These are phyloP conservation scores for Xylaria sp. DNA, from an alignment of 2,329 filamentous ascomycete species.

Conservation along the genomic window DNA sequence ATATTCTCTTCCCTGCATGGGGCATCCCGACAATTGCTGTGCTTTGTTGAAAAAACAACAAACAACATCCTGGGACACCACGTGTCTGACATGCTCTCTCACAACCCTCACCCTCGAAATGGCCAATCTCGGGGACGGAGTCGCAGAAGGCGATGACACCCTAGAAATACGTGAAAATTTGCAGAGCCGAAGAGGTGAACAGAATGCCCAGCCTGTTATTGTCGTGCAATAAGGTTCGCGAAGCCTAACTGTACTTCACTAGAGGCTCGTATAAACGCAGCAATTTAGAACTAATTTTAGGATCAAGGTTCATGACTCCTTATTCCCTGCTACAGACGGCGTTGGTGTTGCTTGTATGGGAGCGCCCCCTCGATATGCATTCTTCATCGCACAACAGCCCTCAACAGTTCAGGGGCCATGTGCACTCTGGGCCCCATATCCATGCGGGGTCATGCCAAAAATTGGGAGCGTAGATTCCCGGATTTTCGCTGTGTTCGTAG, in stretches of 20 bases:
- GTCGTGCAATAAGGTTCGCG: constrained; percentile 8
- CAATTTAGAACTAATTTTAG: not conserved
- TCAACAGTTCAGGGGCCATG: not conserved
- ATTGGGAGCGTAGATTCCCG: not conserved
- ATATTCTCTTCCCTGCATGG: not conserved
- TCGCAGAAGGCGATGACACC: not conserved
- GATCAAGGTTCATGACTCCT: constrained; percentile 14
- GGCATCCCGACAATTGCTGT: not conserved
- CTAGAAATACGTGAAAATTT: too few relatives aligned
- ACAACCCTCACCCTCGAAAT: not conserved
- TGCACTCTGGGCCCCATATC: not conserved
- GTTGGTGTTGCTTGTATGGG: not conserved
- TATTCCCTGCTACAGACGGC: not conserved
- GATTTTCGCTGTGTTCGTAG: not conserved
- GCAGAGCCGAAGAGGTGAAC: not conserved
- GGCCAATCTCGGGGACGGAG: not conserved
- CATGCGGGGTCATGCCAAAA: not conserved
- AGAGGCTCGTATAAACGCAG: not conserved
- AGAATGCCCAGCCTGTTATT: not conserved
- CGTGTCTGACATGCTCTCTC: too few relatives aligned
- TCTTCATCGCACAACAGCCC: too few relatives aligned
- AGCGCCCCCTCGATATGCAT: too few relatives aligned
- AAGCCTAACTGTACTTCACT: not conserved
- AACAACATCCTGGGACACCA: too few relatives aligned
- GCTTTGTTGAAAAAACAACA: not conserved